Base-by-base conservation (phyloP, 495 filamentous ascomycete genomes). In the Penicillium simplicissimum region DNA sequence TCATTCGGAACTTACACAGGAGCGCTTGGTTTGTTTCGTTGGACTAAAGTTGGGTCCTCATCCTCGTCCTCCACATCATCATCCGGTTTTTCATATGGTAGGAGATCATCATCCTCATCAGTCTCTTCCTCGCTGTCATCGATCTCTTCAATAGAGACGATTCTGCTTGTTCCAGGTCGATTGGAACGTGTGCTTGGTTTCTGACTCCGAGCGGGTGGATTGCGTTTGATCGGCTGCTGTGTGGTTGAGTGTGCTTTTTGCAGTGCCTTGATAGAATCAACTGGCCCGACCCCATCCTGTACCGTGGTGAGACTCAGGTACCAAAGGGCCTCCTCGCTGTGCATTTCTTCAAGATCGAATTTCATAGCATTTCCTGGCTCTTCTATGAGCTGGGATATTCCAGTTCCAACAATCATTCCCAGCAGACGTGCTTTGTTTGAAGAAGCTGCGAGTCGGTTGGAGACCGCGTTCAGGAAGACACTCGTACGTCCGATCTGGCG, bases 41-140 rank as follows among this genome's bases (percentile, higher is more conserved):
- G 85, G 42, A 98, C 80, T 36, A 96, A 75, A 0, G 92, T 96
- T 14, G 96, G 87, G 69, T 99, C 96, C 28, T 97, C 94, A 57
- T 96, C 92, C 0, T 89, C 90, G 72, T 98, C 96, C 59, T 92
- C 90, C 3, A 84, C 81, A 67, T 99, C 96, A n/a, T 90, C 93
- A 70, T 96, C 95, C 0, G 93, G 93, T 68, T 97, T 97, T 33
- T 84, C 87, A 69, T 97, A 98, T 4, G 91, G 87, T 11, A 86
- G 79, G 0, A 98, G 76, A 59, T 91, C 91, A 10, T 91, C 88
- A 55, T 92, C 86, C 58, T 92, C 87, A 2, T 75, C 79, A 5
- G 82, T 74, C 11, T 74, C 76, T 13, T 78, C 82, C 1, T 84
- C 84, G 14, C 65, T 65, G 17, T 72, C 67, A 40, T 85, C 81